These are phyloP conservation scores for Bimuria novae-zelandiae DNA, from an alignment of 2,329 filamentous ascomycete species.

Conservation along the genomic window DNA sequence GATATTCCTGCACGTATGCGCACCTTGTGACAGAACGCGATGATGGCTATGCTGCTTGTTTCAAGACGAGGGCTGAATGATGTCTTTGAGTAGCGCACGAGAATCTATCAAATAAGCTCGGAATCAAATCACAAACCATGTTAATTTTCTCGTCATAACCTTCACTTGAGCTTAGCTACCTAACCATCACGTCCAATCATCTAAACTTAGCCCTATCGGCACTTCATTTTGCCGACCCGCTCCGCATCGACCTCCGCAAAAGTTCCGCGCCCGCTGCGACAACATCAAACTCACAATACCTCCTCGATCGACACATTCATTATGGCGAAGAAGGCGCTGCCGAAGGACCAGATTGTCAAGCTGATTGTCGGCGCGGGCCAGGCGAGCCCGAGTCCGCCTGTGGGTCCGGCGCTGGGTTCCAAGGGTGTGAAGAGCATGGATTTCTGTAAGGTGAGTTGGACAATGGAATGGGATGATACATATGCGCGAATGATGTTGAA, in stretches of 20 bases:
- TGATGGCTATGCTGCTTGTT: too few species aligned
- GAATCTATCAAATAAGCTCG: too few species aligned
- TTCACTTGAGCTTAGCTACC: too few species aligned
- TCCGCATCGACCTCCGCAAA: slow-evolving; percentile 14
- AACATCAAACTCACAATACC: not conserved
- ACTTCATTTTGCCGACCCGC: slow-evolving; percentile 9
- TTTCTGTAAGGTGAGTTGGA: slow-evolving; percentile 83
- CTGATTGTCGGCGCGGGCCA: slow-evolving; percentile 96
- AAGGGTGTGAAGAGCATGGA: slow-evolving; percentile 99
- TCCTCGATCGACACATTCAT: slow-evolving; percentile 2
- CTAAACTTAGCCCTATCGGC: not conserved
- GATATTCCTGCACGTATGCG: not conserved
- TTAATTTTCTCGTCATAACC: not conserved
- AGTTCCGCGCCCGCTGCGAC: slow-evolving; percentile 4
- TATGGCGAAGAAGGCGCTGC: slow-evolving; percentile 45
- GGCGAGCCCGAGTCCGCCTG: slow-evolving; percentile 90
- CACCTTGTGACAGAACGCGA: not conserved
- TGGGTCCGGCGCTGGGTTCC: slow-evolving; percentile 92
- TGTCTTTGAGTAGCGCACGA: too few species aligned
- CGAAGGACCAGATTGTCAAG: slow-evolving; percentile 72
- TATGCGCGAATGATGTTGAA: too few species aligned
- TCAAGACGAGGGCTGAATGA: too few species aligned
- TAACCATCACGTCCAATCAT: too few species aligned
- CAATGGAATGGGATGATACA: too few species aligned
- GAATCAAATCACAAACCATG: too few species aligned